Percentiles rank a stretch among this genome's conserved stretches.
Evolutionary conservation across 768 basidiomycete species (phyloP).

Genomic region (Boletus vinaceobasis): DNA sequence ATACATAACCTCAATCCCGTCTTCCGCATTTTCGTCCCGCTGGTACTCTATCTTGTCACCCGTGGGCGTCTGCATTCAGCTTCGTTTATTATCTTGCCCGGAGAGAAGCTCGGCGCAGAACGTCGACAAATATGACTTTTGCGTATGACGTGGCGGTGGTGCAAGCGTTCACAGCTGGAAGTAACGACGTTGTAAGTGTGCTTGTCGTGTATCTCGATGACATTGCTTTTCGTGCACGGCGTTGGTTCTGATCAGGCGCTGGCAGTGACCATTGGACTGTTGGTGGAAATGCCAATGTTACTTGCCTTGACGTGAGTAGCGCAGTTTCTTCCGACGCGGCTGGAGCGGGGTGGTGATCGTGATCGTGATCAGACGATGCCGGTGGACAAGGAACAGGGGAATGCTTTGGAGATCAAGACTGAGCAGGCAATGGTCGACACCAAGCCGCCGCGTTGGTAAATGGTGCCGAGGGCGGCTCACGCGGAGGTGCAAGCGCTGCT

Average conservation of each 20-base stretch:
- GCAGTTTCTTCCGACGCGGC: constrained; percentile 39
- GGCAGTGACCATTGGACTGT: constrained; percentile 74
- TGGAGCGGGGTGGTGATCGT: constrained; percentile 36
- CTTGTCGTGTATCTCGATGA: neutral
- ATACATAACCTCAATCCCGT: constrained; percentile 70
- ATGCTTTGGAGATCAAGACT: neutral
- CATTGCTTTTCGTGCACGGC: constrained; percentile 34
- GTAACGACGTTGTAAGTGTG: constrained; percentile 67
- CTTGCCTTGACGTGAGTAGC: constrained; percentile 67
- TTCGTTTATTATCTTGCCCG: constrained; percentile 49
- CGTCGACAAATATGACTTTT: constrained; percentile 14
- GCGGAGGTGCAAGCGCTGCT: neutral
- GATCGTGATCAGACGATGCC: neutral
- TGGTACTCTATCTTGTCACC: constrained; percentile 73
- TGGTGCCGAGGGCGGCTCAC: no score
- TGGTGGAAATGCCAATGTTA: constrained; percentile 79
- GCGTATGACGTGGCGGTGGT: constrained; percentile 73
- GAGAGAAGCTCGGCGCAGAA: constrained; percentile 21
- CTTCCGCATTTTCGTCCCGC: constrained; percentile 78
- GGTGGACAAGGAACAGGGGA: neutral
- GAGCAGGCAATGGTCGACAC: neutral
- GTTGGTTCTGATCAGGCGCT: constrained; percentile 75
- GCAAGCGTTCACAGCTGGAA: constrained; percentile 76
- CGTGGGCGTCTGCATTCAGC: constrained; percentile 66
- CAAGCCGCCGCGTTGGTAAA: no score